Evolutionary conservation across 352 stramenopile species (phyloP), one percentile per base, ranked within the genome.

Genomic region (Globisporangium rhizosaccharum): DNA sequence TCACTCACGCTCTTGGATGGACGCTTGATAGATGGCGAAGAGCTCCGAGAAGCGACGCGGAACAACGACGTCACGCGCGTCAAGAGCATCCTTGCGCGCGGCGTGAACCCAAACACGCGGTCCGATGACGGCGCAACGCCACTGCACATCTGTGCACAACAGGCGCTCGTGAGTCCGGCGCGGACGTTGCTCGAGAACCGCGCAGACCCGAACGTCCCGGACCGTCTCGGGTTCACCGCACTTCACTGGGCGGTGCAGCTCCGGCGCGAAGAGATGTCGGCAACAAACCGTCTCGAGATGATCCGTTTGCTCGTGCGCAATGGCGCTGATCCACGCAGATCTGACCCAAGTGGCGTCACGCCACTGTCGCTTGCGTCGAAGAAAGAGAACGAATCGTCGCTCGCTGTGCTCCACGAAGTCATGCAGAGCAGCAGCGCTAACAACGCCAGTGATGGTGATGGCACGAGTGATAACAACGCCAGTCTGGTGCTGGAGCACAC

Each of bases 181-280:
- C 74, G 83, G 23, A 55, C 82, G 30, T 69, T 94, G 51, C 70
- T 94, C 10, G 76, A 83, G 52, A 66, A 84, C 54, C 68, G 72
- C 46, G 81, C 82, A n/a, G 71, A 91, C 51, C 67, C 75, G 3
- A 91, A 92, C 51, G 55, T 78, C 17, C 49, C 50, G 5, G 81
- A 91, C 63, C 65, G 74, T 4, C 62, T 92, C 39, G 82, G 82
- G 3, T 90, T 92, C 47, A 88, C 82, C 12, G 82, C 85, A 10
- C 56, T 92, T 41, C 81, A 94, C 57, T 94, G 85, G 82, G 81
- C 85, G 11, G 85, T 94, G 5, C 82, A 92, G 56, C 73, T 92
- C 63, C 79, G 82, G 48, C 76, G 85, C 51, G 82, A 94, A 65
- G 85, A 92, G 69, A 57, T 79, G 15, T 90, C 77, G 17, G 41